A percentile compares a stretch with the other conserved stretches of the same genome.
These are phyloP conservation scores for Hippophae tibetana DNA, from an alignment of 306 rosid genomes.

Conservation along the genomic window DNA sequence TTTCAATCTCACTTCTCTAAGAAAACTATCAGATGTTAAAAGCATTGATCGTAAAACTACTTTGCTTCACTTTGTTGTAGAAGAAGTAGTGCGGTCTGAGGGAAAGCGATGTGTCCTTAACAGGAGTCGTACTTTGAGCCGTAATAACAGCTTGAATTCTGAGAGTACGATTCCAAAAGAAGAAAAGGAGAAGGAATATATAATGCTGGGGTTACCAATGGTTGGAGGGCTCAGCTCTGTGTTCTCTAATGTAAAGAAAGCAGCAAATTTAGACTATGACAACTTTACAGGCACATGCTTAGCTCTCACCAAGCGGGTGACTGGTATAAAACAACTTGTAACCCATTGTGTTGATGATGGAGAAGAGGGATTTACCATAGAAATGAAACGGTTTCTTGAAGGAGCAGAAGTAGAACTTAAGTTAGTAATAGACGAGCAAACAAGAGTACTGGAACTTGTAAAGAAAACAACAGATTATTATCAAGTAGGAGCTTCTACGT, in stretches of 20 bases:
- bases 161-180: conserved; percentile 28
- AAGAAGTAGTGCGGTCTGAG: conserved; percentile 85
- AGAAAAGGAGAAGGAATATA: conserved; percentile 56
- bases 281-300: conserved; percentile 36
- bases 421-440: conserved; percentile 39
- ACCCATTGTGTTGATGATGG: conserved; percentile 30
- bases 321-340: conserved; percentile 32
- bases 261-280: conserved; percentile 49
- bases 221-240: conserved; percentile 87
- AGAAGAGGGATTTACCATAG: conserved; percentile 54
- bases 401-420: conserved; percentile 48
- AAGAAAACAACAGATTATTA: conserved; percentile 61
- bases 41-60: conserved; percentile 84
- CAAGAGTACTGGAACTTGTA: conserved; percentile 50
- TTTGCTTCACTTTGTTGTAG: conserved; percentile 84
- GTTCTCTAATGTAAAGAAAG: conserved; percentile 70
- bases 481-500: conserved; percentile 62
- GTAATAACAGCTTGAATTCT: conserved; percentile 29
- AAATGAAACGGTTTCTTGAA: conserved; percentile 59
- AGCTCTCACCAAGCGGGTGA: conserved; percentile 31
- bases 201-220: conserved; percentile 62
- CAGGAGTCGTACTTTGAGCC: conserved; percentile 42
- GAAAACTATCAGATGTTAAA: conserved; percentile 83
- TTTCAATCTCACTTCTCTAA: conserved; percentile 65
- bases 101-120: conserved; percentile 67